phyloP scores from a whole-genome alignment of 1,139 yeast genomes.

The Lodderomyces metapsilosis region DNA sequence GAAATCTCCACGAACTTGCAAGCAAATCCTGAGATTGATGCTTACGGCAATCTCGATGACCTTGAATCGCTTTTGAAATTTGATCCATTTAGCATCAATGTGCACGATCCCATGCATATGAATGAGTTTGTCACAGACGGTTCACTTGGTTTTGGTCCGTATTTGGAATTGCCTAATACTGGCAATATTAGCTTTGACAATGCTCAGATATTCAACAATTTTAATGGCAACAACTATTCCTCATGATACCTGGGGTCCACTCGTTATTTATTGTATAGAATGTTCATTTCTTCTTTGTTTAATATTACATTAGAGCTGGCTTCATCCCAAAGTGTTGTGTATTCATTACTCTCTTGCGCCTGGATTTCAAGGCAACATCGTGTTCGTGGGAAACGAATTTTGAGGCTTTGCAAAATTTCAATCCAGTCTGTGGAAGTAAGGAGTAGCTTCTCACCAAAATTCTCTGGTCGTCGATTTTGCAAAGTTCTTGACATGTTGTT shows the following conservation, averaged over 20 bases:
- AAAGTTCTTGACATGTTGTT: neutral
- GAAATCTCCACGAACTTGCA: conserved; percentile 3
- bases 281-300: conserved; percentile 1
- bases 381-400: neutral
- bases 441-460: neutral
- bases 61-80: conserved; percentile 34
- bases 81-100: conserved; percentile 42
- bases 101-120: conserved; percentile 38
- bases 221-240: neutral
- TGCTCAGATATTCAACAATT: neutral
- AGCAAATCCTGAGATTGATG: neutral
- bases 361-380: neutral
- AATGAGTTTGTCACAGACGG: conserved; percentile 69
- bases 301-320: neutral
- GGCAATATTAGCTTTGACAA: neutral
- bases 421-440: neutral
- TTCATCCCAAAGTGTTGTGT: conserved; percentile 4
- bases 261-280: conserved; percentile 3
- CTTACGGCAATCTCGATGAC: conserved; percentile 14
- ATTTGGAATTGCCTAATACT: conserved; percentile 33
- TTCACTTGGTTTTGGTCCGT: conserved; percentile 61
- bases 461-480: conserved; percentile 1
- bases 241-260: neutral
- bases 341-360: neutral
- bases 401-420: neutral